phyloP scores from a whole-genome alignment of 2,329 filamentous ascomycete genomes.

The Hypoxylon sp. region DNA sequence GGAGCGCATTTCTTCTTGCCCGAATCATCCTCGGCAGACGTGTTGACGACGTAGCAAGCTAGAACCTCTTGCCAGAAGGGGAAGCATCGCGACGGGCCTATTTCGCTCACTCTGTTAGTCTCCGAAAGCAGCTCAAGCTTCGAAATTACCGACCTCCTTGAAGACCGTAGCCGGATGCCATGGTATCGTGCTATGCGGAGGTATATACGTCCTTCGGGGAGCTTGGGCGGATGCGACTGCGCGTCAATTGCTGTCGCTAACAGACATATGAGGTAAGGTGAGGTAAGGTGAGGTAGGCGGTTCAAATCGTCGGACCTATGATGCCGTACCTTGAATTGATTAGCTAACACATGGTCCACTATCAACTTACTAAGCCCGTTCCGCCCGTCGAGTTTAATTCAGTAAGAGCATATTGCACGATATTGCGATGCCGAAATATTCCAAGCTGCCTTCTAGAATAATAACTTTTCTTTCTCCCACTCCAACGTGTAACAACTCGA shows the following conservation, averaged over 20 bases:
- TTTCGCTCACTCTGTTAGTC: constrained; percentile 33
- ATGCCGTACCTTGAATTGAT: constrained; percentile 18
- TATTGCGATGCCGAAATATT: no score
- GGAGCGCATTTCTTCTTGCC: constrained; percentile 89
- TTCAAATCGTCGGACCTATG: constrained; percentile 14
- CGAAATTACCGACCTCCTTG: constrained; percentile 70
- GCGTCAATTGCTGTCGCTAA: constrained; percentile 37
- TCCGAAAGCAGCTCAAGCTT: constrained; percentile 21
- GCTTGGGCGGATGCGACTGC: constrained; percentile 12
- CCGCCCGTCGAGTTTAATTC: background rate
- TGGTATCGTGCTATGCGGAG: constrained; percentile 49
- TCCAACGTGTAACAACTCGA: no score
- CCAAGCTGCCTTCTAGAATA: background rate
- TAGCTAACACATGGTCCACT: constrained; percentile 13
- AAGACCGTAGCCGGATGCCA: constrained; percentile 86
- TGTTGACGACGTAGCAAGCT: constrained; percentile 97
- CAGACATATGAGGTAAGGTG: constrained; percentile 31
- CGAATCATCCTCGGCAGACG: constrained; percentile 75
- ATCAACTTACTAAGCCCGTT: background rate
- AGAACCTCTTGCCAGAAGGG: constrained; percentile 99
- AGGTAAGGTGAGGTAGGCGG: constrained; percentile 25
- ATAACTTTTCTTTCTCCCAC: background rate
- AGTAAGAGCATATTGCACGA: background rate
- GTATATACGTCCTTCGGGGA: constrained; percentile 16
- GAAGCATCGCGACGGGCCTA: constrained; percentile 83